Evolutionary conservation across 2,329 filamentous ascomycete genomes (phyloP).

Genomic region (Emydomyces testavorans): DNA sequence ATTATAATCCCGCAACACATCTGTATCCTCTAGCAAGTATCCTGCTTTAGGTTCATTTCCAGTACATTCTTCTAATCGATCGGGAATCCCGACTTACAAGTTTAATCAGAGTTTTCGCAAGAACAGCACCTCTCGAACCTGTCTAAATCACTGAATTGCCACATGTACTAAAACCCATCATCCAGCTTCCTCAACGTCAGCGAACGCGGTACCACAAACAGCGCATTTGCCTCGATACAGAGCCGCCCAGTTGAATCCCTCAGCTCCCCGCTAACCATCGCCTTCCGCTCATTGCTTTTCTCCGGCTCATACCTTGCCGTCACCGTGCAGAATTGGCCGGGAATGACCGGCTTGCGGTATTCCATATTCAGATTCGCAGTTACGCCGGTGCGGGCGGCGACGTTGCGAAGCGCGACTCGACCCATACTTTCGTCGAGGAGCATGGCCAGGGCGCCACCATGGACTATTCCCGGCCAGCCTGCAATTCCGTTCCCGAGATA

Average conservation of each 20-base stretch:
- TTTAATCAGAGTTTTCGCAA: no score
- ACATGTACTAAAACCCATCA: conserved; percentile 33
- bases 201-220: conserved; percentile 49
- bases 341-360: conserved; percentile 51
- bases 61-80: no score
- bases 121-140: background rate
- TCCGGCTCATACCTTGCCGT: conserved; percentile 34
- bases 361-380: conserved; percentile 48
- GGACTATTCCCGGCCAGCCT: conserved; percentile 61
- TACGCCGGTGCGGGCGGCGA: conserved; percentile 42
- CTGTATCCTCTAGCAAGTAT: no score
- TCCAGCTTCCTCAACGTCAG: conserved; percentile 33
- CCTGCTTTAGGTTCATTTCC: no score
- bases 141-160: background rate
- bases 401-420: conserved; percentile 45
- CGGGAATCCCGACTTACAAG: no score
- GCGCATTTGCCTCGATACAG: conserved; percentile 47
- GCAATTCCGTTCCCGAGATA: conserved; percentile 53
- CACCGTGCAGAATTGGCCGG: conserved; percentile 54
- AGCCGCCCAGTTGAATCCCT: conserved; percentile 40
- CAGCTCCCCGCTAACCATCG: conserved; percentile 27
- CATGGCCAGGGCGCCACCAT: conserved; percentile 60
- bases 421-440: conserved; percentile 58
- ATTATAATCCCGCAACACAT: no score
- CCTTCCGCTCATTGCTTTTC: conserved; percentile 31